Conservation (phyloP, 148 eudicot genomes). For the Fallopia convolvulus region DNA sequence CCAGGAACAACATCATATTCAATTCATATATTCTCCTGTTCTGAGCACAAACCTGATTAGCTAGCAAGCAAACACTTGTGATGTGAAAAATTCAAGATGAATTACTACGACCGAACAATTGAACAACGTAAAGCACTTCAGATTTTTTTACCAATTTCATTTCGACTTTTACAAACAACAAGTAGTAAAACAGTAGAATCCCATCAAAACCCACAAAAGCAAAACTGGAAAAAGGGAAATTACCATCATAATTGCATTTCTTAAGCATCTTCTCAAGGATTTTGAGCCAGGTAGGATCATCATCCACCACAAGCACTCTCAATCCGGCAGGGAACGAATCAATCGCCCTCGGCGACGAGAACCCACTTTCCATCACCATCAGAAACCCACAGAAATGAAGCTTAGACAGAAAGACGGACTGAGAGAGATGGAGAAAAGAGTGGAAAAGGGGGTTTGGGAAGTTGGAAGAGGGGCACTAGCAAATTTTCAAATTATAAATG, state of each 20-base stretch:
- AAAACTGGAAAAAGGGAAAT: background rate
- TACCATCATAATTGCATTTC: slow-evolving; percentile 13
- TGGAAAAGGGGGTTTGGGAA: background rate
- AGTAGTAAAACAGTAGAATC: background rate
- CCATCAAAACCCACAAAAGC: background rate
- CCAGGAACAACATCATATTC: background rate
- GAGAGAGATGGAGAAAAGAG: background rate
- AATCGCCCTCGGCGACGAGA: slow-evolving; percentile 12
- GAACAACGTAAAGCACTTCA: background rate
- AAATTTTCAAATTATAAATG: background rate
- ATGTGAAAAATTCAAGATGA: background rate
- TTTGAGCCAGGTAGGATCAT: slow-evolving; percentile 11
- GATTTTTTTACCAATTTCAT: background rate
- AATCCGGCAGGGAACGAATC: slow-evolving; percentile 10
- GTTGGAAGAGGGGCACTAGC: slow-evolving; percentile 1
- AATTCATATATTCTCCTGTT: background rate
- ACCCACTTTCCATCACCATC: slow-evolving; percentile 14
- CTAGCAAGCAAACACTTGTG: background rate
- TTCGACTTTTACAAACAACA: background rate
- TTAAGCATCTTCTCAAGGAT: slow-evolving; percentile 15
- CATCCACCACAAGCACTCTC: slow-evolving; percentile 9
- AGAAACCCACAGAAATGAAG: background rate
- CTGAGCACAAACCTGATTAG: background rate
- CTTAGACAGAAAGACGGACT: background rate
- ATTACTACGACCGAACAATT: background rate